A percentile compares a stretch with the other conserved stretches of the same genome.
phyloP scores from a whole-genome alignment of 2,329 filamentous ascomycete species.

The Akanthomyces lecanii region DNA sequence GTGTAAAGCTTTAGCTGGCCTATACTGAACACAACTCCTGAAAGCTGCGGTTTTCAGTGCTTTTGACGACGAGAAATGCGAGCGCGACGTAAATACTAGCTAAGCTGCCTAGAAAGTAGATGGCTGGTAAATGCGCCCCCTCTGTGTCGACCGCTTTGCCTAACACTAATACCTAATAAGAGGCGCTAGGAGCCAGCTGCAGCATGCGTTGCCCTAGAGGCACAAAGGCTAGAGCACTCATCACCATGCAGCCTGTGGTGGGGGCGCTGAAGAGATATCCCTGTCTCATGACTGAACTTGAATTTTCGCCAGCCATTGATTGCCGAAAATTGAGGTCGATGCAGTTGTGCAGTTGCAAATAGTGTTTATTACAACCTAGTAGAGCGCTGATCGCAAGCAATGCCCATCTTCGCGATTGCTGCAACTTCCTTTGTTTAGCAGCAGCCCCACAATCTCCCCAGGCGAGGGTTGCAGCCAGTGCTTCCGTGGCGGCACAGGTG shows the following conservation, averaged over 20 bases:
- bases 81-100: not conserved
- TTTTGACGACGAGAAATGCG: not conserved
- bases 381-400: too few species aligned
- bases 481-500: too few species aligned
- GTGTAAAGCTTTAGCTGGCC: not conserved
- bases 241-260: not conserved
- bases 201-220: not conserved
- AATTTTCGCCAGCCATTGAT: not conserved
- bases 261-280: constrained; percentile 4
- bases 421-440: too few species aligned
- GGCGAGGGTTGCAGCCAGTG: too few species aligned
- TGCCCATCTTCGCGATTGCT: not conserved
- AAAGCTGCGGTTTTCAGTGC: not conserved
- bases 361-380: too few species aligned
- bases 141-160: not conserved
- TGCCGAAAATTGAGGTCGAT: not conserved
- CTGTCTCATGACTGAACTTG: not conserved
- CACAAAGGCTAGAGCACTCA: not conserved
- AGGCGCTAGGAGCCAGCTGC: not conserved
- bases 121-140: constrained; percentile 6
- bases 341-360: too few species aligned
- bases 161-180: not conserved
- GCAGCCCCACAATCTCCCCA: too few species aligned
- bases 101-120: not conserved
- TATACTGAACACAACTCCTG: not conserved